phyloP scores from a whole-genome alignment of 164 flowering plant genomes.

The Nymphaea thermarum region DNA sequence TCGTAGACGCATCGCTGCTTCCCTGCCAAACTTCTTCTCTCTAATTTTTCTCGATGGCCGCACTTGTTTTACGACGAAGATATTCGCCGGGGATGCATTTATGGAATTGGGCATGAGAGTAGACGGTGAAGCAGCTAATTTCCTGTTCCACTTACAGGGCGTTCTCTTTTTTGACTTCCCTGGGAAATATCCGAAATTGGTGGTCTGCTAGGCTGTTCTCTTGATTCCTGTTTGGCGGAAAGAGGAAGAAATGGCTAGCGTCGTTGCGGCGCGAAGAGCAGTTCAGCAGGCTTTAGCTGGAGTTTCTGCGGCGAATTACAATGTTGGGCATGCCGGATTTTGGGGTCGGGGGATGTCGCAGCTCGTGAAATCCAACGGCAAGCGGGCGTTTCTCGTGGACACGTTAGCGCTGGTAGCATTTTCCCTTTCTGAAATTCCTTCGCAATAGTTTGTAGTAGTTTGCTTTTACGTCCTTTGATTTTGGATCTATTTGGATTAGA shows the following conservation, averaged over 20 bases:
- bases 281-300: background rate
- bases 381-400: constrained; percentile 68
- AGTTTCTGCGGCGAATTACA: background rate
- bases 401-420: constrained; percentile 51
- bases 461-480: background rate
- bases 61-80: background rate
- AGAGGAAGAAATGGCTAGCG: background rate
- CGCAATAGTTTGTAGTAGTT: background rate
- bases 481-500: background rate
- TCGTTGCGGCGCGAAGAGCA: background rate
- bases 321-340: background rate
- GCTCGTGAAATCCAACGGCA: constrained; percentile 33
- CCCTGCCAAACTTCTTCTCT: too few species aligned
- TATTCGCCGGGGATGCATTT: background rate
- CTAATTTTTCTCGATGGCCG: too few species aligned
- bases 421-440: background rate
- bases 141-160: background rate
- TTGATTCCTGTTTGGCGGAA: too few species aligned
- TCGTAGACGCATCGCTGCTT: too few species aligned
- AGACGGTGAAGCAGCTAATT: background rate
- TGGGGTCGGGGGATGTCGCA: constrained; percentile 31
- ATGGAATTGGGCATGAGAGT: background rate
- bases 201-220: background rate
- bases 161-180: background rate
- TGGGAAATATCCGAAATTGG: background rate